phyloP scores from a whole-genome alignment of 2,329 filamentous ascomycete genomes.

The Beauveria sp. region DNA sequence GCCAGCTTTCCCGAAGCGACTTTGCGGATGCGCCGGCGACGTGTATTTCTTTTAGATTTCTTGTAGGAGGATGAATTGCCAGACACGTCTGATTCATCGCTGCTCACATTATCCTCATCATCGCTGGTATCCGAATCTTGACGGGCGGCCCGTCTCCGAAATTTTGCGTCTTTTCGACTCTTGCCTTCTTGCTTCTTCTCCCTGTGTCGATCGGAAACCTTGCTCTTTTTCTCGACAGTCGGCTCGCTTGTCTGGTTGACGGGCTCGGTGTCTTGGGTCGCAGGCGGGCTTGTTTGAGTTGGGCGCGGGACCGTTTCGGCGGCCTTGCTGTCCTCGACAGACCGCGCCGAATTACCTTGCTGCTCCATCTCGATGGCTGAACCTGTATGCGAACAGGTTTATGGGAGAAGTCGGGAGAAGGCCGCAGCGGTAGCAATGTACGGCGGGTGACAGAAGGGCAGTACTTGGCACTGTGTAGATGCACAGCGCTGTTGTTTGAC shows the following conservation, averaged over 20 bases:
- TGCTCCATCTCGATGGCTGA: background rate
- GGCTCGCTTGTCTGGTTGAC: background rate
- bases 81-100: conserved; percentile 6
- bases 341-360: background rate
- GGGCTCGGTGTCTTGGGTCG: background rate
- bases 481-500: background rate
- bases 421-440: background rate
- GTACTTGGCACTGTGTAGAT: background rate
- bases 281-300: background rate
- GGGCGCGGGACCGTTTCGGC: background rate
- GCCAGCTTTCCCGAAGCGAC: background rate
- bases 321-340: background rate
- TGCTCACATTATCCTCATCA: background rate
- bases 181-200: background rate
- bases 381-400: background rate
- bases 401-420: background rate
- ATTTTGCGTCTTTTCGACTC: background rate
- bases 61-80: background rate
- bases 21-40: background rate
- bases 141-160: background rate
- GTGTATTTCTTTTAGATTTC: background rate
- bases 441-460: background rate
- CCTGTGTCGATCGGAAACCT: background rate
- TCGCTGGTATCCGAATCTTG: conserved; percentile 3
- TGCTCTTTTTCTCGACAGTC: background rate